Evolutionary conservation across 805 yeast species (phyloP).

Genomic region (Cyberlindnera lachancei): DNA sequence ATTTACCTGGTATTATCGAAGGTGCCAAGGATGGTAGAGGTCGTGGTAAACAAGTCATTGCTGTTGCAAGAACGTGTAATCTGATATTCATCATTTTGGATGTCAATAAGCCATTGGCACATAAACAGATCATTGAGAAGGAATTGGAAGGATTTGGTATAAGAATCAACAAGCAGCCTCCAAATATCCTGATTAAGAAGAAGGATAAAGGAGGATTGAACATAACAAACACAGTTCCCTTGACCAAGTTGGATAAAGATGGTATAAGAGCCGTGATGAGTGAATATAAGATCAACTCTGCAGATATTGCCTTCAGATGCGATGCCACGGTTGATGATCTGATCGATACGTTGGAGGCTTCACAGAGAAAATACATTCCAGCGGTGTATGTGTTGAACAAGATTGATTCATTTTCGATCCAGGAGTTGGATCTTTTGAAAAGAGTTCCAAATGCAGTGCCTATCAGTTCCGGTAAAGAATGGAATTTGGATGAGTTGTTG

Average conservation of each 20-base stretch:
- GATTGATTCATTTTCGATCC: slow-evolving; percentile 89
- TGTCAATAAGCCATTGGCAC: slow-evolving; percentile 92
- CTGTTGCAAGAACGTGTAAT: slow-evolving; percentile 97
- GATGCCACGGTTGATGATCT: slow-evolving; percentile 97
- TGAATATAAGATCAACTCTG: slow-evolving; percentile 91
- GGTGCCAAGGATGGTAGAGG: slow-evolving; percentile 92
- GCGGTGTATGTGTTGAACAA: slow-evolving; percentile 92
- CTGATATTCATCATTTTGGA: slow-evolving; percentile 88
- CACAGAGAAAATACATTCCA: slow-evolving; percentile 88
- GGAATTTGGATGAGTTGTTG: slow-evolving; percentile 93
- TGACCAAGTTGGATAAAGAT: slow-evolving; percentile 86
- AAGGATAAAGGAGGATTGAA: slow-evolving; percentile 95
- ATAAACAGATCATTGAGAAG: slow-evolving; percentile 87
- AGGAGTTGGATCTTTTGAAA: slow-evolving; percentile 84
- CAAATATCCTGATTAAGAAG: slow-evolving; percentile 84
- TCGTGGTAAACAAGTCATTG: slow-evolving; percentile 94
- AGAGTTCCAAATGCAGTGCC: slow-evolving; percentile 97
- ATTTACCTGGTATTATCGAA: slow-evolving; percentile 84
- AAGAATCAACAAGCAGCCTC: slow-evolving; percentile 84
- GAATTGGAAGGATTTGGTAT: slow-evolving; percentile 98
- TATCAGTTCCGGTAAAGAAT: slow-evolving; percentile 88
- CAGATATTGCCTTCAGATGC: slow-evolving; percentile 93
- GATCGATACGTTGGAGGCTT: slow-evolving; percentile 88
- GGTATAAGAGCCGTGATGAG: slow-evolving; percentile 94
- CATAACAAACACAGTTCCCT: slow-evolving; percentile 87